Base-by-base conservation (phyloP, 2,329 filamentous ascomycete genomes). In the Verticillium nubilum region DNA sequence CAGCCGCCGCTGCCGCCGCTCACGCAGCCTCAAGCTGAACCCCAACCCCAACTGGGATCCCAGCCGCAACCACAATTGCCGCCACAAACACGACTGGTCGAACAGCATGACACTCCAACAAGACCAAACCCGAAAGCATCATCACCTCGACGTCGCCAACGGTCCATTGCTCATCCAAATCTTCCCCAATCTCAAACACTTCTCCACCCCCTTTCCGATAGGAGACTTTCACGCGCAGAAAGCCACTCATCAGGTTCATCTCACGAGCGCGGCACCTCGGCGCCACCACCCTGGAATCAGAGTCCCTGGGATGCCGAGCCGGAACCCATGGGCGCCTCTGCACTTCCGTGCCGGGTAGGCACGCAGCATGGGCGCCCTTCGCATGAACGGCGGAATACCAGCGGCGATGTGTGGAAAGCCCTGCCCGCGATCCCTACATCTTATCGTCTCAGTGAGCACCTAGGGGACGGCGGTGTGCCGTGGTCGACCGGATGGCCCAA, bases 261-360 rank as follows among this genome's bases (percentile, higher is more conserved):
- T 9, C 73, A 77, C 54, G 77, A 78, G 58, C 74, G 80, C 29
- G 80, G 80, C 26, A 73, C 72, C 27, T 83, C 80, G 3, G 80
- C 79, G 6, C 80, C 80, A 15, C 79, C 80, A 2, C 77, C 76
- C 0, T 68, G 78, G 53, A 78, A 76, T 54, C 75, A 77, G 25
- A 79, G 74, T 59, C 78, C 77, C 1, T 82, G 79, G 80, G 76
- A 80, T 59, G 70, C 73, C 5, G 68, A 70, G 19, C 65, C 69
- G 4, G 69, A 68, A 29, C 64, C 70, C 5, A 67, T 72, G 26
- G 60, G 65, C 6, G 69, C 66, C 9, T 64, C 69, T 9, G 68
- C 68, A 27, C 66, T 68, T 26, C 68, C 69, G 10, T 63, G 57
- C 28, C 62, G 52, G 57, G 65, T 61, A 57, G 64, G 57, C 25